A percentile compares a stretch with the other conserved stretches of the same genome.
These are phyloP conservation scores for Pelargonium cotyledonis DNA, from an alignment of 441 rosid genomes.

Conservation along the genomic window DNA sequence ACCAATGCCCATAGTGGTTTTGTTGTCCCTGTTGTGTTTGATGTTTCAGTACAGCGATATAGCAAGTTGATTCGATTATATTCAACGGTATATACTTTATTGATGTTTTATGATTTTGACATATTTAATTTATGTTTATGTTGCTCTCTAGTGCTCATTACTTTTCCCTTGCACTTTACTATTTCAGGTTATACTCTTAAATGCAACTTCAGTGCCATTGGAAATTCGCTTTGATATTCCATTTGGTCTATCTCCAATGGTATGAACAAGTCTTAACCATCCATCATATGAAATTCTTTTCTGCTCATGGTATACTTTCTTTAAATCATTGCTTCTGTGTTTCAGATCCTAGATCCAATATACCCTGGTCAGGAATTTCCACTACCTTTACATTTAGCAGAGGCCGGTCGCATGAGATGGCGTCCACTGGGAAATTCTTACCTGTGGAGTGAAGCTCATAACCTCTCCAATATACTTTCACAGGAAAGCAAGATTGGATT, in stretches of 20 bases:
- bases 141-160: constrained; percentile 18
- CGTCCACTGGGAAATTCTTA: constrained; percentile 81
- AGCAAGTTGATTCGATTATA: constrained; percentile 83
- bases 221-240: constrained; percentile 97
- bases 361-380: constrained; percentile 90
- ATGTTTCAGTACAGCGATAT: constrained; percentile 79
- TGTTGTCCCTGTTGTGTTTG: constrained; percentile 80
- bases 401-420: constrained; percentile 86
- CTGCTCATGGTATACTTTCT: constrained; percentile 16
- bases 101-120: constrained; percentile 7
- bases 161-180: constrained; percentile 21
- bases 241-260: constrained; percentile 91
- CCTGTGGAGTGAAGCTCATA: constrained; percentile 93
- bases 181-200: constrained; percentile 70
- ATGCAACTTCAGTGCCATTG: constrained; percentile 72
- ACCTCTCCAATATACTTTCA: constrained; percentile 65
- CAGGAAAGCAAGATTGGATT: constrained; percentile 73
- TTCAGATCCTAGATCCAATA: constrained; percentile 85
- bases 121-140: constrained; percentile 10
- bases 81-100: constrained; percentile 60
- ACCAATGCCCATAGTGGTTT: constrained; percentile 41
- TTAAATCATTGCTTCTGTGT: constrained; percentile 14
- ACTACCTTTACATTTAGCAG: constrained; percentile 88
- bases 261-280: constrained; percentile 22
- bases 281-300: constrained; percentile 3